Percentiles rank a stretch among this genome's conserved stretches.
phyloP scores from a whole-genome alignment of 73 alveolate species.

The Paramecium sexaurelia region DNA sequence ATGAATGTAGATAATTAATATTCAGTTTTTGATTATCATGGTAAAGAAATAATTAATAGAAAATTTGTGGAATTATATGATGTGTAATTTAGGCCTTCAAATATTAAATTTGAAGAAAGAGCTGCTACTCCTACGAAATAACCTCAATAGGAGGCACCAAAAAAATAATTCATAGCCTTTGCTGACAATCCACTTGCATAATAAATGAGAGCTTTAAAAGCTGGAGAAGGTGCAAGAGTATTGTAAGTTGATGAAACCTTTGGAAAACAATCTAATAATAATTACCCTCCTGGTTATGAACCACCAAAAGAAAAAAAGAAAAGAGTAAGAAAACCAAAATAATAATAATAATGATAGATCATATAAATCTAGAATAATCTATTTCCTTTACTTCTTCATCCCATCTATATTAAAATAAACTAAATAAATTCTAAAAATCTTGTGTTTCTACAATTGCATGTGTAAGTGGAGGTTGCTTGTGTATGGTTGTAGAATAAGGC shows the following conservation, averaged over 20 bases:
- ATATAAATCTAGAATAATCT: constrained; percentile 19
- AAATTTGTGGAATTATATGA: constrained; percentile 33
- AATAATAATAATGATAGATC: constrained; percentile 9
- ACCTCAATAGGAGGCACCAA: not conserved
- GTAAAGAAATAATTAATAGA: constrained; percentile 46
- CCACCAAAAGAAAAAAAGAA: constrained; percentile 51
- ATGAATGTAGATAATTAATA: constrained; percentile 53
- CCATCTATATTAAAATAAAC: constrained; percentile 14
- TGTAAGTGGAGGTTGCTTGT: not conserved
- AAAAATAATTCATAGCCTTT: not conserved
- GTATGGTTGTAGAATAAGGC: not conserved
- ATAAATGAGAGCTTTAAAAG: constrained; percentile 46
- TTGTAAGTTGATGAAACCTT: constrained; percentile 8
- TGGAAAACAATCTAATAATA: constrained; percentile 1
- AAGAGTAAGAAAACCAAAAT: constrained; percentile 32
- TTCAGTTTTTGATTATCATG: constrained; percentile 49
- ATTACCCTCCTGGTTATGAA: constrained; percentile 49
- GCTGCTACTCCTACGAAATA: not conserved
- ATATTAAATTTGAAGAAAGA: constrained; percentile 10
- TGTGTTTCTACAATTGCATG: not conserved
- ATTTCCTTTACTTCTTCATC: constrained; percentile 22
- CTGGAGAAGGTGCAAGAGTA: constrained; percentile 48
- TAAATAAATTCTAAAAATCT: constrained; percentile 42
- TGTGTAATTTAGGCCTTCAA: constrained; percentile 43
- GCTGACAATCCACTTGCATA: constrained; percentile 17